These are phyloP conservation scores for Auriscalpium microsporum DNA, from an alignment of 768 basidiomycete genomes.

Conservation along the genomic window DNA sequence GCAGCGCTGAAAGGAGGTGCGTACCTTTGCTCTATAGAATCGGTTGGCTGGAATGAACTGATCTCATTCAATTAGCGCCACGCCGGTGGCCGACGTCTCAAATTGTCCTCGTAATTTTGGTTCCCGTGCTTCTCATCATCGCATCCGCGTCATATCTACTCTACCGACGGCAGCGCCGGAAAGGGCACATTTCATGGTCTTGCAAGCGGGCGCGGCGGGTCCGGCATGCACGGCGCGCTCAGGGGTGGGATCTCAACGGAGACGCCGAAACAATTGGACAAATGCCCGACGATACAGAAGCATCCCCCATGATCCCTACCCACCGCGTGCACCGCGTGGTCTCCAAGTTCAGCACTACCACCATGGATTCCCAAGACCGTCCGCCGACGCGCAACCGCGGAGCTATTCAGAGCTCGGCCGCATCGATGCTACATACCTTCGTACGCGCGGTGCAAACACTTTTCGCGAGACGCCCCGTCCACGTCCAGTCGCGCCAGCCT, in stretches of 20 bases:
- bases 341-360: background rate
- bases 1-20: slow-evolving; percentile 4
- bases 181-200: background rate
- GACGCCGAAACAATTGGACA: background rate
- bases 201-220: background rate
- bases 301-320: background rate
- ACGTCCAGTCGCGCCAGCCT: background rate
- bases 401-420: background rate
- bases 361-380: background rate
- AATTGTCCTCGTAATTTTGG: background rate
- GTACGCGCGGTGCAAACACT: background rate
- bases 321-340: background rate
- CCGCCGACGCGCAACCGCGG: background rate
- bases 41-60: background rate
- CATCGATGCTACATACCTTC: background rate
- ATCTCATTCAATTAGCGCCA: background rate
- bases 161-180: background rate
- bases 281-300: background rate
- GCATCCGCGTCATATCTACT: background rate
- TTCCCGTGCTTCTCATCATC: background rate
- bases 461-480: background rate
- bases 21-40: background rate
- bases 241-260: background rate
- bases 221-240: background rate
- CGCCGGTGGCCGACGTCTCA: background rate